These are phyloP conservation scores for Quambalaria eucalypti DNA, from an alignment of 1,284 basidiomycete species.

Conservation along the genomic window DNA sequence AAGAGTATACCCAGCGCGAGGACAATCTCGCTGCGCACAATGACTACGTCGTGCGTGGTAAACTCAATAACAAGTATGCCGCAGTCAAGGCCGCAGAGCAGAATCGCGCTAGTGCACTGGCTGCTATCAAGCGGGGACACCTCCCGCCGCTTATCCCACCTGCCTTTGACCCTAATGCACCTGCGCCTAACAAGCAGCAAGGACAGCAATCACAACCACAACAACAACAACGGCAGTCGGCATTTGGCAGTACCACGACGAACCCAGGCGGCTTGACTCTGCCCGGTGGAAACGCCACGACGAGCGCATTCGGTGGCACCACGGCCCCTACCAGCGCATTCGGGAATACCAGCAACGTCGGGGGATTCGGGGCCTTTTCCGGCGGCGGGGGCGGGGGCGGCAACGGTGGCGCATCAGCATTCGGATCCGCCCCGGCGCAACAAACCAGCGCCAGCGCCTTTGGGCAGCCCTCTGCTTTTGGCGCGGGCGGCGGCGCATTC, in stretches of 20 bases:
- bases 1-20: constrained; percentile 58
- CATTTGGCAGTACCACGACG: too few relatives aligned
- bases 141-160: neutral
- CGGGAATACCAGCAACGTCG: too few relatives aligned
- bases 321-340: too few relatives aligned
- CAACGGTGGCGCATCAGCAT: neutral
- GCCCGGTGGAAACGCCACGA: too few relatives aligned
- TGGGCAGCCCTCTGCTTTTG: constrained; percentile 17
- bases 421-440: neutral
- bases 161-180: neutral
- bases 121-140: neutral
- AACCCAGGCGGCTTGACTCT: too few relatives aligned
- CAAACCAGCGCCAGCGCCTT: constrained; percentile 10
- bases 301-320: too few relatives aligned
- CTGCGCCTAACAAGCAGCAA: neutral
- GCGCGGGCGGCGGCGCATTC: neutral
- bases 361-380: too few relatives aligned
- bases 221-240: too few relatives aligned
- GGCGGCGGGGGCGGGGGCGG: too few relatives aligned
- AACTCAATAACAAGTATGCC: neutral
- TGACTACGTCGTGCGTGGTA: neutral
- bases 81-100: constrained; percentile 5
- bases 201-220: too few relatives aligned
- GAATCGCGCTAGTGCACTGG: neutral
- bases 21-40: neutral